These are phyloP conservation scores for Mycena alexandri DNA, from an alignment of 768 basidiomycete genomes.

Conservation along the genomic window DNA sequence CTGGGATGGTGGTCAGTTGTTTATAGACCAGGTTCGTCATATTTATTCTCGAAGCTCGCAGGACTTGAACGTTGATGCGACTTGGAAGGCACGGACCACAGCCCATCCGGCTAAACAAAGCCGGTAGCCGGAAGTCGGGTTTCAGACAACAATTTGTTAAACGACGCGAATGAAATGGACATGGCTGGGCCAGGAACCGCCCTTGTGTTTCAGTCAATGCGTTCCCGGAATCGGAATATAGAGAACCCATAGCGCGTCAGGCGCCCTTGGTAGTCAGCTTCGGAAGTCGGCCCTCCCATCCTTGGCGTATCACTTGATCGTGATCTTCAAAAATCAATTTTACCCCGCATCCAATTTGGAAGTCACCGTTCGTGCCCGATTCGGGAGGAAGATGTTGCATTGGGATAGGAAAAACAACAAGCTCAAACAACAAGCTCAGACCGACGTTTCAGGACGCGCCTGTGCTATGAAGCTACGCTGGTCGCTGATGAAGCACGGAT, in stretches of 20 bases:
- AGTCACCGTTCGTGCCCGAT: conserved; percentile 3
- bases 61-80: conserved; percentile 39
- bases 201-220: background rate
- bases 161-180: background rate
- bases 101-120: conserved; percentile 12
- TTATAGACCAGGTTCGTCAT: conserved; percentile 34
- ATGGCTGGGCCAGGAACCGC: background rate
- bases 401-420: background rate
- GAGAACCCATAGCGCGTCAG: background rate
- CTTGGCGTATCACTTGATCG: conserved; percentile 6
- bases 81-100: conserved; percentile 18
- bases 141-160: background rate
- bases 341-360: conserved; percentile 26
- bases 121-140: conserved; percentile 19
- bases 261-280: background rate
- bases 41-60: conserved; percentile 34
- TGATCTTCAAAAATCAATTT: background rate
- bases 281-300: conserved; percentile 1
- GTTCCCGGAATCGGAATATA: background rate
- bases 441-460: background rate
- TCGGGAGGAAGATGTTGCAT: no score
- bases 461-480: background rate
- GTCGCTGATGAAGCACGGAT: no score
- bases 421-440: no score
- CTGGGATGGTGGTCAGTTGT: conserved; percentile 81